Evolutionary conservation across 305 asterid genomes (phyloP), one percentile per base, ranked within the genome.

Genomic region (Caryopteris hybrid): DNA sequence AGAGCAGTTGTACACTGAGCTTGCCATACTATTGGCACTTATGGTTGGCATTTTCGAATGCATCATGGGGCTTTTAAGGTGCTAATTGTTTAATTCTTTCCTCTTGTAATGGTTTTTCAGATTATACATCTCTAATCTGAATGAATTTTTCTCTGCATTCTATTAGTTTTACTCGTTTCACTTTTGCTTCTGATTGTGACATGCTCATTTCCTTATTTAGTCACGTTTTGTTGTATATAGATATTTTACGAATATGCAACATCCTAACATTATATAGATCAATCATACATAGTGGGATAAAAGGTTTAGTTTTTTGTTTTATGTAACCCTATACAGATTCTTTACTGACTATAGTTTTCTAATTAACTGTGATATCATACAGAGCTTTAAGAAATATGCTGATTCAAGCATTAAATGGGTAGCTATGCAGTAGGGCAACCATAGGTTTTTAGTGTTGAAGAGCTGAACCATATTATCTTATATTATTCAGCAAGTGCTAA

Each of bases 21-120:
- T 95, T 63, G 99, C 99, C 0, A 88, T 95, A 73, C 80, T 91
- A 66, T 79, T 95, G 71, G 98, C 99, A 55, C 86, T 95, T 48
- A 92, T 95, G 99, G 98, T 95, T 61, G 99, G 99, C 60, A 81
- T 91, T 65, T 78, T 91, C 58, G 99, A 95, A 79, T 89, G 96
- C 84, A 76, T 78, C 38, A 88, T 95, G 99, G 99, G 95, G 56
- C 79, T 95, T 22, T 81, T 95, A 74, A 88, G 98, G 98, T 94
- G 79, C 69, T 67, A 64, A 59, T 79, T 10, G 27, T 74, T 72
- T 42, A 50, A 39, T 45, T 38, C 75, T 81, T 74, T 27, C 36
- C 61, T 71, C 64, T 68, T 73, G 52, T 21, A 34, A 31, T 50
- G 21, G 53, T 72, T 66, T 31, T 65, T 23, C 11, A 64, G 43